Conservation (phyloP, 108 stramenopile genomes). For the Nitzschia inconspicua region DNA sequence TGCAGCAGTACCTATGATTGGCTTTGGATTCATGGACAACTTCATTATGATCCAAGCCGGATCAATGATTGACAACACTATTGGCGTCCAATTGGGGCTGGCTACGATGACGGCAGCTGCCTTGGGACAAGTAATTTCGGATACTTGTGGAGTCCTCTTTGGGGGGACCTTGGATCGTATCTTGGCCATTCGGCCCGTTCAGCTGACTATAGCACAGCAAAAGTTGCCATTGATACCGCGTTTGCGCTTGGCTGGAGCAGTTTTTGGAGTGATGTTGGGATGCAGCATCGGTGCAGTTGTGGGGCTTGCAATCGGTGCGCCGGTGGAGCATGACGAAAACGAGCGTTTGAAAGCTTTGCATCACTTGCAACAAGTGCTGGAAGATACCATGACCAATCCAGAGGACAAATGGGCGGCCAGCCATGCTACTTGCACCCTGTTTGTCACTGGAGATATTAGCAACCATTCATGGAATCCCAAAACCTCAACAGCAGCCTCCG, state of each 20-base stretch:
- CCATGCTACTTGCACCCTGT: neutral
- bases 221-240: constrained; percentile 15
- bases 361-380: constrained; percentile 30
- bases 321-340: neutral
- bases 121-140: constrained; percentile 47
- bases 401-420: neutral
- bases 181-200: constrained; percentile 3
- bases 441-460: neutral
- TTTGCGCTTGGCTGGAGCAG: constrained; percentile 30
- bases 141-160: constrained; percentile 37
- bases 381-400: constrained; percentile 1
- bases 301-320: neutral
- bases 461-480: neutral
- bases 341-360: too few relatives aligned
- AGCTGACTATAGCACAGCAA: constrained; percentile 28
- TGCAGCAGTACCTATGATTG: constrained; percentile 48
- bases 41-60: constrained; percentile 75
- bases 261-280: constrained; percentile 57
- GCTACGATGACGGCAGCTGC: constrained; percentile 73
- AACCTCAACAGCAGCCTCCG: neutral
- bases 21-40: constrained; percentile 80
- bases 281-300: constrained; percentile 57
- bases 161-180: constrained; percentile 36
- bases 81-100: constrained; percentile 66
- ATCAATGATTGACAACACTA: constrained; percentile 51